Base-by-base conservation (phyloP, 768 basidiomycete genomes). In the Naganishia randhawae region DNA sequence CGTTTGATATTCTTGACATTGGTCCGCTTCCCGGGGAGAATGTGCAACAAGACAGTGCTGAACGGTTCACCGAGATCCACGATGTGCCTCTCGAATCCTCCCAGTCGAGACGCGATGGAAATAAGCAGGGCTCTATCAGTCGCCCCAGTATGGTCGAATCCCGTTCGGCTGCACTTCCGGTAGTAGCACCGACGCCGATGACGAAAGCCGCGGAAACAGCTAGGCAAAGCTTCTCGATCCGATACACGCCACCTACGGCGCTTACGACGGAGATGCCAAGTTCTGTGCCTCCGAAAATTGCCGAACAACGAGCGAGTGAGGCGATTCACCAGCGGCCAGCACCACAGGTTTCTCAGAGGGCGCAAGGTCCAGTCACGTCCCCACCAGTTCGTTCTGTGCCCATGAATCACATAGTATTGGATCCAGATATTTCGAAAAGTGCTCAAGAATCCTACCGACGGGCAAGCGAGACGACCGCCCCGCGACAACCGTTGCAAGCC, bases 31-130 rank as follows among this genome's bases (percentile, higher is more conserved):
- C 57, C 3, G 37, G 19, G n/a, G 37, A 61, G n/a, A 48, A 48
- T 22, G 57, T 41, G 17, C 22, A 33, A n/a, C 35, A 61, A 19
- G 37, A 61, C n/a, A 33, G 37, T 25, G 39, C 57, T 10, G 35
- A 37, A 7, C 41, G 57, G 14, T 61, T 61, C 29, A 61, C 57
- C 57, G 57, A 61, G 39, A 41, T 61, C 25, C 35, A 61, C 16
- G 57, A 61, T 2, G 27, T 25, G 8, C 57, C 57, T 48, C 45
- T 4, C n/a, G 45, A 48, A 17, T 48, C 45, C 25, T 17, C n/a
- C 45, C 45, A 11, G 25, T n/a, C 45, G 14, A 22, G 45, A 3
- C 45, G n/a, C 3, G n/a, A 1, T n/a, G 45, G n/a, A 48, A 17
- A n/a, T 11, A 17, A 48, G 3, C 45, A 48, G 13, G n/a, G 19